A percentile compares a stretch with the other conserved stretches of the same genome.
Evolutionary conservation across 2,329 filamentous ascomycete species (phyloP).

Genomic region (Zymoseptoria tritici): DNA sequence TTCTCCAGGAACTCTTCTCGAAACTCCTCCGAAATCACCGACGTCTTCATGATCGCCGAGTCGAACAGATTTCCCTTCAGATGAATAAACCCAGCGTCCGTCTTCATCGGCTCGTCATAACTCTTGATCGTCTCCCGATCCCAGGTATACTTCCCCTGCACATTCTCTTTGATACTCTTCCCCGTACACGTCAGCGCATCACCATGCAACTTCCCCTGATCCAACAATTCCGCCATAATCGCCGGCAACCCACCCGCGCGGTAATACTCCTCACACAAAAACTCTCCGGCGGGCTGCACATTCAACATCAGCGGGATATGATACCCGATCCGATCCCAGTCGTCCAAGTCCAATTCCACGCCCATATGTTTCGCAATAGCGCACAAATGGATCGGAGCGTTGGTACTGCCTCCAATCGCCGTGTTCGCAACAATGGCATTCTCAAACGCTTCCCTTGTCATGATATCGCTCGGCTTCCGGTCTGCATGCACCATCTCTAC

Average conservation of each 20-base stretch:
- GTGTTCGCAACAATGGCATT: slow-evolving; percentile 50
- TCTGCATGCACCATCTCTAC: slow-evolving; percentile 27
- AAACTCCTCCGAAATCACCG: slow-evolving; percentile 23
- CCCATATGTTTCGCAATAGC: slow-evolving; percentile 50
- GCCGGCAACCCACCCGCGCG: slow-evolving; percentile 48
- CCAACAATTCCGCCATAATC: slow-evolving; percentile 47
- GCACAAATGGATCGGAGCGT: slow-evolving; percentile 50
- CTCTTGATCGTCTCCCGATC: slow-evolving; percentile 42
- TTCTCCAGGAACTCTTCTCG: slow-evolving; percentile 23
- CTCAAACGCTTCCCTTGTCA: slow-evolving; percentile 50
- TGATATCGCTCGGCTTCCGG: slow-evolving; percentile 44
- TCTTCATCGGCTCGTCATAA: slow-evolving; percentile 41
- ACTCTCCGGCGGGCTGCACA: slow-evolving; percentile 49
- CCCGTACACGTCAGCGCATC: slow-evolving; percentile 43
- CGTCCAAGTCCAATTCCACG: slow-evolving; percentile 44
- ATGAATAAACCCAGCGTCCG: slow-evolving; percentile 43
- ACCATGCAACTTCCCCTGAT: slow-evolving; percentile 40
- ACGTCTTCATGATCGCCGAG: slow-evolving; percentile 27
- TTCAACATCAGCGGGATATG: slow-evolving; percentile 47
- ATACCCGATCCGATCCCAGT: slow-evolving; percentile 48
- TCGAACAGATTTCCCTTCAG: slow-evolving; percentile 27
- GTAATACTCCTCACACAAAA: slow-evolving; percentile 48
- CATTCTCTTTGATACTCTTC: slow-evolving; percentile 39
- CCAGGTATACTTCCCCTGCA: slow-evolving; percentile 41
- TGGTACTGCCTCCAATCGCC: slow-evolving; percentile 51